Conservation (phyloP, 73 alveolate species). For the Paraurostyla sp. region DNA sequence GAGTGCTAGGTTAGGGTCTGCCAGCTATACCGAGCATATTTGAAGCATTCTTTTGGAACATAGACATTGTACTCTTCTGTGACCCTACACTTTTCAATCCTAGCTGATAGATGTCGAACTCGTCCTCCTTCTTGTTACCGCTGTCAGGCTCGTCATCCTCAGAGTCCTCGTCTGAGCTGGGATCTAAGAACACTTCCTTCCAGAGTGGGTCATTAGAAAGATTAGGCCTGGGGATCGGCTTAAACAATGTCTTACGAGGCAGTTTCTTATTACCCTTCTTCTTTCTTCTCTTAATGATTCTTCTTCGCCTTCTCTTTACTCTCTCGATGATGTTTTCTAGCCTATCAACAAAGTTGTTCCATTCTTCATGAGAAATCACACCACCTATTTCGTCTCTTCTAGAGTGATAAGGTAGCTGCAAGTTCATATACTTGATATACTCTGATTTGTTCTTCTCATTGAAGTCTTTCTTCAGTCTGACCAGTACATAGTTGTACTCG, state of each 20-base stretch:
- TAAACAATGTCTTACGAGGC: slow-evolving; percentile 75
- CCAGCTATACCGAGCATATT: slow-evolving; percentile 2
- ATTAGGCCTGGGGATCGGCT: slow-evolving; percentile 65
- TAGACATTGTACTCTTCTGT: not conserved
- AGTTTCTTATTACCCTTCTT: slow-evolving; percentile 75
- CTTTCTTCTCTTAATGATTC: slow-evolving; percentile 75
- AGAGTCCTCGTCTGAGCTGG: slow-evolving; percentile 1
- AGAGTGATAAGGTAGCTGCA: slow-evolving; percentile 78
- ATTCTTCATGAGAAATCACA: slow-evolving; percentile 69
- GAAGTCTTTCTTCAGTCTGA: slow-evolving; percentile 79
- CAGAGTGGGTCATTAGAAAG: slow-evolving; percentile 74
- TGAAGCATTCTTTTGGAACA: slow-evolving; percentile 18
- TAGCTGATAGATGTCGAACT: slow-evolving; percentile 23
- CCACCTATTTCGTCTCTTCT: slow-evolving; percentile 87
- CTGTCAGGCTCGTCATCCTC: slow-evolving; percentile 12
- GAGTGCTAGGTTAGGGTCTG: not conserved
- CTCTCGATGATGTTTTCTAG: slow-evolving; percentile 64
- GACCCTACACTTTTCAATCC: slow-evolving; percentile 8
- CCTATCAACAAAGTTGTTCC: slow-evolving; percentile 70
- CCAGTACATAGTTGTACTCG: slow-evolving; percentile 73
- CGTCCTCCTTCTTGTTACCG: slow-evolving; percentile 31
- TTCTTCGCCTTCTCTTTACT: slow-evolving; percentile 68
- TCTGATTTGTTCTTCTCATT: slow-evolving; percentile 73
- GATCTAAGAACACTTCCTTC: slow-evolving; percentile 75
- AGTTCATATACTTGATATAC: slow-evolving; percentile 75